These are phyloP conservation scores for Ajuga chamaepitys DNA, from an alignment of 257 asterid species.

Conservation along the genomic window DNA sequence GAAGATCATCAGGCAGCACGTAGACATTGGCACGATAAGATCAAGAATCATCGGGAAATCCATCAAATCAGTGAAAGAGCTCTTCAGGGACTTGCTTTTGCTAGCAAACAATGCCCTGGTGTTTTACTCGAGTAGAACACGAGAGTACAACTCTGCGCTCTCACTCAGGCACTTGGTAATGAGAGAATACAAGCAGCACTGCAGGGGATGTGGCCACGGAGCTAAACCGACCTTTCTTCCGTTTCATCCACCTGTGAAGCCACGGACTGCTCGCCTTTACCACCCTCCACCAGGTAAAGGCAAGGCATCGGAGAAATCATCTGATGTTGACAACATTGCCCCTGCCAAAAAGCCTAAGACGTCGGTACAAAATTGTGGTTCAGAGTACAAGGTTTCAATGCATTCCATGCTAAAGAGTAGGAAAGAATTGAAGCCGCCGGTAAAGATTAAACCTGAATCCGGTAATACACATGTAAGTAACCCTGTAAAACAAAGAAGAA, in stretches of 20 bases:
- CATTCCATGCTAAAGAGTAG: constrained; percentile 21
- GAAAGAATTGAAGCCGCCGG: constrained; percentile 36
- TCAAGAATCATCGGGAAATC: constrained; percentile 40
- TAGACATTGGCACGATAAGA: constrained; percentile 59
- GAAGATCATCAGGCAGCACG: constrained; percentile 50
- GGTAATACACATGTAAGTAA: constrained; percentile 21
- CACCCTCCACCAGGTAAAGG: constrained; percentile 31
- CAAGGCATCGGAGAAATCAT: constrained; percentile 18
- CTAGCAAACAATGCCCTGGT: constrained; percentile 72
- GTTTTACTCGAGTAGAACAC: constrained; percentile 71
- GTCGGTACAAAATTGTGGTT: constrained; percentile 12
- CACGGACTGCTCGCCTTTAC: constrained; percentile 48
- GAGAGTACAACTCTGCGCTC: constrained; percentile 68
- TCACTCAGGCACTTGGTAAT: constrained; percentile 47
- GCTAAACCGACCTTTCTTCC: constrained; percentile 35
- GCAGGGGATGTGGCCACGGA: constrained; percentile 24
- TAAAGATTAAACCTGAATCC: constrained; percentile 23
- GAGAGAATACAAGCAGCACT: constrained; percentile 42
- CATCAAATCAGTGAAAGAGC: constrained; percentile 47
- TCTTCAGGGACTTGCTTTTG: constrained; percentile 68
- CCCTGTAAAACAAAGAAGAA: constrained; percentile 25
- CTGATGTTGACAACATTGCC: background rate
- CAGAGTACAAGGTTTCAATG: constrained; percentile 22
- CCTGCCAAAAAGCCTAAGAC: constrained; percentile 11
- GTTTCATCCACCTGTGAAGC: constrained; percentile 63